Evolutionary conservation across 192 early-diverging fungal species (phyloP).

Genomic region (Linderina pennispora): DNA sequence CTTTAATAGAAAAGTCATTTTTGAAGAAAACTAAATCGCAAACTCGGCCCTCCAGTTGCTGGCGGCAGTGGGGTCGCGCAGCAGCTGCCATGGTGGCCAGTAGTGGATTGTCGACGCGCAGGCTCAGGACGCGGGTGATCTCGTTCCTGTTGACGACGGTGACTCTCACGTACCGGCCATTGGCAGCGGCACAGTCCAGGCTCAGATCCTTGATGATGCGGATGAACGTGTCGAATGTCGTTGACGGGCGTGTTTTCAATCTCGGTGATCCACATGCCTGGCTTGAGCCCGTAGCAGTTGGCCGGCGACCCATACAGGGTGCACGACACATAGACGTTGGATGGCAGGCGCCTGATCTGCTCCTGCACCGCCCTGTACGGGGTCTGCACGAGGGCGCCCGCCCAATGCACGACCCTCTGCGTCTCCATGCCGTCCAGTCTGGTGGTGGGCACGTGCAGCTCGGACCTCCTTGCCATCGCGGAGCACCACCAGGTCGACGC

Average conservation of each 20-base stretch:
- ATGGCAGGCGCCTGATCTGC: conserved; percentile 60
- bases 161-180: conserved; percentile 34
- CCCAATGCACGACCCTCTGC: conserved; percentile 73
- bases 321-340: conserved; percentile 63
- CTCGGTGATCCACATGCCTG: conserved; percentile 75
- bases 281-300: conserved; percentile 56
- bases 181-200: conserved; percentile 5
- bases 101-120: conserved; percentile 72
- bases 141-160: conserved; percentile 47
- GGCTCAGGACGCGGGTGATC: conserved; percentile 60
- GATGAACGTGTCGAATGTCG: conserved; percentile 60
- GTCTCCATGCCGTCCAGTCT: conserved; percentile 55
- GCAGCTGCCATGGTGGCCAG: conserved; percentile 66
- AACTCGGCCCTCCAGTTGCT: conserved; percentile 43
- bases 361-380: conserved; percentile 70
- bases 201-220: conserved; percentile 35
- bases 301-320: conserved; percentile 71
- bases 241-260: conserved; percentile 55
- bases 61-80: conserved; percentile 39
- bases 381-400: conserved; percentile 73
- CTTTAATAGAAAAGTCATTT: conserved; percentile 2
- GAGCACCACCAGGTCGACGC: conserved; percentile 55
- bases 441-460: conserved; percentile 61
- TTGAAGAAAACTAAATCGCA: neutral
- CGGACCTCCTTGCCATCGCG: conserved; percentile 66